Evolutionary conservation across 331 rosid species (phyloP).

Genomic region (Pyrus hybrid): DNA sequence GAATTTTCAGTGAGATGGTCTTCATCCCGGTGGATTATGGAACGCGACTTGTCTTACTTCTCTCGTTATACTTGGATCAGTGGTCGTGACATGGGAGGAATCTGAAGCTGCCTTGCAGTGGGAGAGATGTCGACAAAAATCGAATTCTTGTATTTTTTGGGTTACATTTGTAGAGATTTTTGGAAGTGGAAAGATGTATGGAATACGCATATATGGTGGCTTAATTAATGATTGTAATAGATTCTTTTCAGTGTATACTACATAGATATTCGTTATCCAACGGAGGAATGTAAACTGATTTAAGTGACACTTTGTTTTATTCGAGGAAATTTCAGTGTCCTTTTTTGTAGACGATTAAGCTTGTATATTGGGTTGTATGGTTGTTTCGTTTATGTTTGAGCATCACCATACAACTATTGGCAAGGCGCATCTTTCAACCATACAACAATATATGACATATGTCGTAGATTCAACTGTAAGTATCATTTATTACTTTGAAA

Average conservation of each 20-base stretch:
- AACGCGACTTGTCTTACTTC: not conserved
- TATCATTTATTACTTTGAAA: no score
- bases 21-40: not conserved
- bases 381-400: not conserved
- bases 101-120: slow-evolving; percentile 3
- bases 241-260: not conserved
- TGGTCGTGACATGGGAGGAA: slow-evolving; percentile 8
- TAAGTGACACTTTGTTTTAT: not conserved
- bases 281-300: not conserved
- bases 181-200: not conserved
- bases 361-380: not conserved
- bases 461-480: not conserved
- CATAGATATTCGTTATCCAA: not conserved
- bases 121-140: slow-evolving; percentile 1
- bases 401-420: not conserved
- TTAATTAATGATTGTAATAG: not conserved
- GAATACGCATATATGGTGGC: not conserved
- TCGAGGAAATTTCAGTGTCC: not conserved
- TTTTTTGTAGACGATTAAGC: not conserved
- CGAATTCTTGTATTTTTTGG: not conserved
- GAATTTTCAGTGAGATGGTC: slow-evolving; percentile 18
- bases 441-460: not conserved
- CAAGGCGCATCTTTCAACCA: not conserved
- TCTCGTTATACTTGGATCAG: not conserved
- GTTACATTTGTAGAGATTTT: slow-evolving; percentile 10